Conservation (phyloP, 208 protist species). For the Entamoeba dispar region DNA sequence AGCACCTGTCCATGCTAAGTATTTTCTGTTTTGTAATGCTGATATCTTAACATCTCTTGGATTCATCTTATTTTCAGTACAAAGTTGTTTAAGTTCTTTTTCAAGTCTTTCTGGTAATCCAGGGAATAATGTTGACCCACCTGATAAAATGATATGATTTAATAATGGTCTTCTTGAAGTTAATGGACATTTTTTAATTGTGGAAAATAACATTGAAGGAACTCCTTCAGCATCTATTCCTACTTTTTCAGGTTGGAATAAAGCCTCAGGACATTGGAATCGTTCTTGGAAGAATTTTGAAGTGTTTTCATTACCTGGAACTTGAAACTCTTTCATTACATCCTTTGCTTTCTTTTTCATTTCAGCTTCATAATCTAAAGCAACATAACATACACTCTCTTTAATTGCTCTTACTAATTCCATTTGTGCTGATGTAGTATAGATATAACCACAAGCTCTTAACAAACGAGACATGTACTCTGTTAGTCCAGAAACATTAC, state of each 20-base stretch:
- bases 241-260: slow-evolving; percentile 76
- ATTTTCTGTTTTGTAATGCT: not conserved
- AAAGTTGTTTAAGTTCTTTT: slow-evolving; percentile 12
- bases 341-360: slow-evolving; percentile 47
- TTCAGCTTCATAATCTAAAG: slow-evolving; percentile 63
- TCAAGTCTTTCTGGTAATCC: slow-evolving; percentile 19
- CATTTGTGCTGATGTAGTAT: slow-evolving; percentile 75
- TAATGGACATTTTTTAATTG: not conserved
- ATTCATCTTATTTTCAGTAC: not conserved
- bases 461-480: slow-evolving; percentile 71
- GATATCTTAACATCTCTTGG: not conserved
- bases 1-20: not conserved
- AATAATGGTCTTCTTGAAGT: not conserved
- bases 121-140: slow-evolving; percentile 18
- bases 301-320: slow-evolving; percentile 66
- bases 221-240: slow-evolving; percentile 36
- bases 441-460: slow-evolving; percentile 58
- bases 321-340: slow-evolving; percentile 34
- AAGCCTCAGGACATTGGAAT: slow-evolving; percentile 65
- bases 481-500: slow-evolving; percentile 83
- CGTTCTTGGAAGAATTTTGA: slow-evolving; percentile 58
- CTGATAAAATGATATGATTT: slow-evolving; percentile 15
- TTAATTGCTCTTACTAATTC: slow-evolving; percentile 57
- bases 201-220: not conserved
- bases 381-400: slow-evolving; percentile 53